Conservation (phyloP, 2,329 filamentous ascomycete species). For the Monilinia fructigena region DNA sequence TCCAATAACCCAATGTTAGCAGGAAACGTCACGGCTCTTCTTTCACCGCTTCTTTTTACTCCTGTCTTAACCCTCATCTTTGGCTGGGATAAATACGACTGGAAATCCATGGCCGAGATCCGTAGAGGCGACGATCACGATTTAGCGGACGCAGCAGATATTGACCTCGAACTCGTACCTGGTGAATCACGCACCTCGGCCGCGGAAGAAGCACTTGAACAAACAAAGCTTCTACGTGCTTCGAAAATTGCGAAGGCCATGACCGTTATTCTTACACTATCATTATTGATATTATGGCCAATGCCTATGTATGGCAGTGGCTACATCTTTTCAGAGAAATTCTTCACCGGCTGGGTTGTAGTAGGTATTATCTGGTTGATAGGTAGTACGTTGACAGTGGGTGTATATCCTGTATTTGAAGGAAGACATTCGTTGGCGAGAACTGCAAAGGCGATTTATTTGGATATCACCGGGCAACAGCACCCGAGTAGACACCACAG, state of each 20-base stretch:
- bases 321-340: slow-evolving; percentile 78
- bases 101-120: slow-evolving; percentile 78
- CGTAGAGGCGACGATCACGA: slow-evolving; percentile 76
- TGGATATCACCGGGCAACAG: slow-evolving; percentile 54
- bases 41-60: slow-evolving; percentile 72
- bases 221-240: slow-evolving; percentile 52
- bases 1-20: slow-evolving; percentile 87
- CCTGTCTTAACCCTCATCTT: slow-evolving; percentile 72
- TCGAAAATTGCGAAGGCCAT: slow-evolving; percentile 50
- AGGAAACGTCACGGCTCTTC: slow-evolving; percentile 78
- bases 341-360: slow-evolving; percentile 80
- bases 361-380: slow-evolving; percentile 81
- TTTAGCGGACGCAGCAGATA: slow-evolving; percentile 58
- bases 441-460: slow-evolving; percentile 60
- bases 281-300: slow-evolving; percentile 80
- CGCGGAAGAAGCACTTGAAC: slow-evolving; percentile 44
- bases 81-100: slow-evolving; percentile 72
- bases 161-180: slow-evolving; percentile 64
- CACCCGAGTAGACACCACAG: slow-evolving; percentile 36
- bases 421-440: slow-evolving; percentile 65
- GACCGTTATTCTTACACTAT: slow-evolving; percentile 64
- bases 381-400: slow-evolving; percentile 68
- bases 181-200: slow-evolving; percentile 46
- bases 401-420: slow-evolving; percentile 79
- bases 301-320: slow-evolving; percentile 84